These are phyloP conservation scores for Malus hybrid DNA, from an alignment of 331 rosid species.

Conservation along the genomic window DNA sequence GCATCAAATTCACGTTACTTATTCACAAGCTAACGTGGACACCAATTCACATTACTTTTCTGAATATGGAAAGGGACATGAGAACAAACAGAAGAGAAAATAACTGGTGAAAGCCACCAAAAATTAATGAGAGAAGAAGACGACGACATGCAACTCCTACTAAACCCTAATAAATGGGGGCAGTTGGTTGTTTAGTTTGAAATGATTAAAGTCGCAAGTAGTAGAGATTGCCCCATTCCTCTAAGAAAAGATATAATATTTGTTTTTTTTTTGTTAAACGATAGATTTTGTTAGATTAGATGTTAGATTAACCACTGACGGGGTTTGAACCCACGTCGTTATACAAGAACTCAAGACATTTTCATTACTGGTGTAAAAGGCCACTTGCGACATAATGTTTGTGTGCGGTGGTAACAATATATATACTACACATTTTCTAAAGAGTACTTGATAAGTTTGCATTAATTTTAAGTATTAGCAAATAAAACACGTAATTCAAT, in stretches of 20 bases:
- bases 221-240: not conserved
- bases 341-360: accelerated
- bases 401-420: no score
- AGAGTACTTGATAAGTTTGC: not conserved
- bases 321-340: accelerated
- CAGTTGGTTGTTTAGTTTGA: conserved; percentile 28
- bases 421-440: no score
- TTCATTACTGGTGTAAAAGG: accelerated
- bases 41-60: not conserved
- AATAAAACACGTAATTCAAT: not conserved
- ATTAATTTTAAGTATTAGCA: not conserved
- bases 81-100: not conserved
- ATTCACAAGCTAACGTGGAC: not conserved
- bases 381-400: no score
- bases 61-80: not conserved
- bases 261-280: no score
- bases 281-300: no score
- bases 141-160: conserved; percentile 18
- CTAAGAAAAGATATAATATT: not conserved
- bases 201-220: not conserved
- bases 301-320: accelerated
- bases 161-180: conserved; percentile 32
- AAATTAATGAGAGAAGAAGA: not conserved
- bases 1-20: not conserved
- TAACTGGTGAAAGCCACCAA: not conserved